A percentile compares a stretch with the other conserved stretches of the same genome.
Evolutionary conservation across 495 filamentous ascomycete genomes (phyloP).

Genomic region (Xanthoparmelia taractica): DNA sequence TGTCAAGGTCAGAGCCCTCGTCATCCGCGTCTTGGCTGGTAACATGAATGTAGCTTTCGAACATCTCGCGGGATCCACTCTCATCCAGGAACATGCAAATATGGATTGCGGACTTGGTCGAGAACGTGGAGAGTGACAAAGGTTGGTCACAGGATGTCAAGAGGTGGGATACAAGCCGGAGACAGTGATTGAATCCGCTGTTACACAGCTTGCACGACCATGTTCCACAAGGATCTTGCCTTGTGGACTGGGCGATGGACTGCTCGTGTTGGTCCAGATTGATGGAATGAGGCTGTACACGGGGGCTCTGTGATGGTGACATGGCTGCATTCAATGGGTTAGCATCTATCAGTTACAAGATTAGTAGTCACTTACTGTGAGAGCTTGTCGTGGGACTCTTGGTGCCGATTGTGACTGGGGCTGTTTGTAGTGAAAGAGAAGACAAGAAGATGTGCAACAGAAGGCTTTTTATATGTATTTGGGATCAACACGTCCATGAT

Average conservation of each 20-base stretch:
- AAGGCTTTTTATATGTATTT: neutral
- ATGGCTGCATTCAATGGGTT: neutral
- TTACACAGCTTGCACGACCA: neutral
- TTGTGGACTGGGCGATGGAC: neutral
- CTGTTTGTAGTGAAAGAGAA: neutral
- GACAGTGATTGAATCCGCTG: neutral
- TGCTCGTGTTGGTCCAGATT: neutral
- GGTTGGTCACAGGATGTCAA: neutral
- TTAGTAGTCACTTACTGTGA: neutral
- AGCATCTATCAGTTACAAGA: neutral
- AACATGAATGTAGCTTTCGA: neutral
- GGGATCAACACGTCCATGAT: neutral
- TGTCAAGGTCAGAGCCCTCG: neutral
- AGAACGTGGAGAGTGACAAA: neutral
- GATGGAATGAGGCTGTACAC: neutral
- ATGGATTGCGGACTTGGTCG: neutral
- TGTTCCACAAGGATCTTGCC: neutral
- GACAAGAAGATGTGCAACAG: neutral
- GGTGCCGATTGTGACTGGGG: neutral
- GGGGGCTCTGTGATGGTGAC: neutral
- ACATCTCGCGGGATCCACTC: neutral
- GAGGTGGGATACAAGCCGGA: neutral
- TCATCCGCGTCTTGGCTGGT: neutral
- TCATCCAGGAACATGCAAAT: neutral
- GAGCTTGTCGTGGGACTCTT: neutral